phyloP scores from a whole-genome alignment of 2,329 filamentous ascomycete species.

The Cladophialophora bantiana region DNA sequence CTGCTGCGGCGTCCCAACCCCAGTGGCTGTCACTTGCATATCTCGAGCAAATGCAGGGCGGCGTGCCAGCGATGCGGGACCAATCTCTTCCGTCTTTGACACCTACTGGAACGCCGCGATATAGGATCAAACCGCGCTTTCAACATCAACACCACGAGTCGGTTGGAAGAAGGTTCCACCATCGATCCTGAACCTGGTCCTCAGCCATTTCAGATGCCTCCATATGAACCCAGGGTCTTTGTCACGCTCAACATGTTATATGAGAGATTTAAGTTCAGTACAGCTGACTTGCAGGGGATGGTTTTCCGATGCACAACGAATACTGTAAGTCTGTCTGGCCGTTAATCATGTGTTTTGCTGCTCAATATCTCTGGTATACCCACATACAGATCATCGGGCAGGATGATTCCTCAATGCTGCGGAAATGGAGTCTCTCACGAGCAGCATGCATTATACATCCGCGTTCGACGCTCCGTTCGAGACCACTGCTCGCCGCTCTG shows the following conservation, averaged over 20 bases:
- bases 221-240: conserved; percentile 51
- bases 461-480: conserved; percentile 61
- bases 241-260: conserved; percentile 61
- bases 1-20: neutral
- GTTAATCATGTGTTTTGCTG: neutral
- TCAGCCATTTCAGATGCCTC: conserved; percentile 57
- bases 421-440: conserved; percentile 58
- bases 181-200: conserved; percentile 63
- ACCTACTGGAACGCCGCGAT: neutral
- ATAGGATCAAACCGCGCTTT: conserved; percentile 3
- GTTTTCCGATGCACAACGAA: conserved; percentile 59
- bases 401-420: conserved; percentile 55
- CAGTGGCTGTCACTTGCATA: conserved; percentile 4
- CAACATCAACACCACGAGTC: neutral
- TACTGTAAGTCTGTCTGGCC: conserved; percentile 53
- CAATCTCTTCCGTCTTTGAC: conserved; percentile 19
- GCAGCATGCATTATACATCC: conserved; percentile 61
- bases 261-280: conserved; percentile 61
- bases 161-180: conserved; percentile 55
- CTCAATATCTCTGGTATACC: conserved; percentile 52
- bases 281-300: conserved; percentile 63
- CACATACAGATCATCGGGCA: conserved; percentile 57
- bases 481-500: conserved; percentile 57
- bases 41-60: conserved; percentile 1
- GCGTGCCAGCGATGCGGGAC: conserved; percentile 9